A percentile compares a stretch with the other conserved stretches of the same genome.
Evolutionary conservation across 2,329 filamentous ascomycete species (phyloP).

Genomic region (Scedosporium dehoogii): DNA sequence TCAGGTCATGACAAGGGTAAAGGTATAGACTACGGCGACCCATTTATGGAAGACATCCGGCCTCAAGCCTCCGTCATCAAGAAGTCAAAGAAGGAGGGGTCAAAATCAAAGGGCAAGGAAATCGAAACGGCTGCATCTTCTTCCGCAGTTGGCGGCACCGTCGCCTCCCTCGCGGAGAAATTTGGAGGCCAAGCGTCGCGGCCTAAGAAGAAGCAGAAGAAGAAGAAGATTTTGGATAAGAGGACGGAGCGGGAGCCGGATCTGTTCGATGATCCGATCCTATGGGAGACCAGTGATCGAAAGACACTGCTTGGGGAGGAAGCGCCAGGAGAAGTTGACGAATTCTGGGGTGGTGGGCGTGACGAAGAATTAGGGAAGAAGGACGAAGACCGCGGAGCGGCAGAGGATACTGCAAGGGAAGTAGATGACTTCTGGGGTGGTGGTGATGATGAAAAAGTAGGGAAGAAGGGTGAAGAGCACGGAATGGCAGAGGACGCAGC

Average conservation of each 20-base stretch:
- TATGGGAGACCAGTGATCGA: constrained; percentile 24
- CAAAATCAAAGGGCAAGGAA: background rate
- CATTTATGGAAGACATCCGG: background rate
- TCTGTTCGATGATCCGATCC: constrained; percentile 31
- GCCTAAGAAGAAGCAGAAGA: constrained; percentile 25
- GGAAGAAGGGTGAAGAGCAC: constrained; percentile 22
- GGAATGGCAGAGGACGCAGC: constrained; percentile 19
- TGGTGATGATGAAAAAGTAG: background rate
- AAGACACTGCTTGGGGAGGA: background rate
- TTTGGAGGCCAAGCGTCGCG: constrained; percentile 15
- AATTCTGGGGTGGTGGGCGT: background rate
- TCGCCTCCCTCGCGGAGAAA: constrained; percentile 24
- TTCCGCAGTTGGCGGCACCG: constrained; percentile 17
- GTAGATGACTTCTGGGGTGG: background rate
- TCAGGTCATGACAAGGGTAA: background rate
- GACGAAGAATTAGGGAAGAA: background rate
- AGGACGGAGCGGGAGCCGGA: constrained; percentile 27
- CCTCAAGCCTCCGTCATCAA: background rate
- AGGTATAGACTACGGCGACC: background rate
- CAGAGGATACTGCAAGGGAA: constrained; percentile 6
- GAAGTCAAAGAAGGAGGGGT: background rate
- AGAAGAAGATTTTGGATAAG: constrained; percentile 29
- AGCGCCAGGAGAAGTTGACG: background rate
- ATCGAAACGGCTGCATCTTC: background rate
- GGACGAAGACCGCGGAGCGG: constrained; percentile 26